These are phyloP conservation scores for Trypanosoma grayi DNA, from an alignment of 208 protist species.

Conservation along the genomic window DNA sequence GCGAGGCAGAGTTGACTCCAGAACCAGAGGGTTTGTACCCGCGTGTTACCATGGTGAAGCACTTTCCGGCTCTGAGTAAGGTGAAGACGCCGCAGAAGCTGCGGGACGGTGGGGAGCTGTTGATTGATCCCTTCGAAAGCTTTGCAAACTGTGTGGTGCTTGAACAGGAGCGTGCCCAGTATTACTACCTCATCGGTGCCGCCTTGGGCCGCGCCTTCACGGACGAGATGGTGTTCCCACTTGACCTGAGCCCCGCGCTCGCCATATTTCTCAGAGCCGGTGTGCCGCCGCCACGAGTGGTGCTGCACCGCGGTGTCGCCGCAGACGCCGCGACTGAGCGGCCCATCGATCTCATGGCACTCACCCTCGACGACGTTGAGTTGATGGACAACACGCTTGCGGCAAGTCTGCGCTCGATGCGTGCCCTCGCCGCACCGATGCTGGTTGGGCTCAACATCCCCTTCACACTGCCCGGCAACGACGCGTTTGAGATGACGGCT, in stretches of 20 bases:
- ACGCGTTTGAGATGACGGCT: slow-evolving; percentile 55
- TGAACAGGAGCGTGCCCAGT: slow-evolving; percentile 37
- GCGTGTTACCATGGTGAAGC: not conserved
- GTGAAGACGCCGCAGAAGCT: no score
- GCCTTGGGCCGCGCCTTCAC: slow-evolving; percentile 78
- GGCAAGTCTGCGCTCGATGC: slow-evolving; percentile 43
- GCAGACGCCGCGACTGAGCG: slow-evolving; percentile 31
- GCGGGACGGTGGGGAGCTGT: not conserved
- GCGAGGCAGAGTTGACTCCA: slow-evolving; percentile 16
- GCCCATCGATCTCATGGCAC: slow-evolving; percentile 65
- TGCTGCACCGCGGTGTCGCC: slow-evolving; percentile 16
- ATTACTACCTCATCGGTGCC: slow-evolving; percentile 72
- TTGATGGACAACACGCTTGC: slow-evolving; percentile 61
- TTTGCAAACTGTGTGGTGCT: slow-evolving; percentile 46
- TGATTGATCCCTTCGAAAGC: slow-evolving; percentile 11
- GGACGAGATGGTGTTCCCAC: slow-evolving; percentile 74
- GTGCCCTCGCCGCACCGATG: slow-evolving; percentile 31
- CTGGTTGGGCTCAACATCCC: slow-evolving; percentile 59
- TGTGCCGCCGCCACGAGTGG: slow-evolving; percentile 34
- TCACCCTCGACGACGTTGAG: slow-evolving; percentile 46
- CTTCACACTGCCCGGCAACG: slow-evolving; percentile 83
- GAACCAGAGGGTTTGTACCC: slow-evolving; percentile 51
- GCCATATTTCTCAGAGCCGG: slow-evolving; percentile 60
- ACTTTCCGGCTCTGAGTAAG: no score
- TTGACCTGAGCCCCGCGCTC: slow-evolving; percentile 65